Base-by-base conservation (phyloP, 1,284 basidiomycete species). In the Ustilago lituana region DNA sequence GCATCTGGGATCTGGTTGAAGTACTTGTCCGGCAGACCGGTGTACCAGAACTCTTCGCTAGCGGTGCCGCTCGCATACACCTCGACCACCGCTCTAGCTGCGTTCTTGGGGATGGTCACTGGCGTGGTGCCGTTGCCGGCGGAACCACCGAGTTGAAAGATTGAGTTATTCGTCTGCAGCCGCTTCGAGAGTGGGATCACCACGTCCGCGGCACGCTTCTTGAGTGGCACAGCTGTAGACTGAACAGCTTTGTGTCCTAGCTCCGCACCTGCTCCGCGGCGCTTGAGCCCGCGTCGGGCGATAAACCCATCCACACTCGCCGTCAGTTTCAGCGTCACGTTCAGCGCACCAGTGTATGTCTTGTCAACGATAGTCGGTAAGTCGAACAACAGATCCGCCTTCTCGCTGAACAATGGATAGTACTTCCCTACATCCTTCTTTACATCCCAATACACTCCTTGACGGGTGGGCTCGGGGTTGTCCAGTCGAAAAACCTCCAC, bases 1-100 rank as follows among this genome's bases (percentile, higher is more conserved):
- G 86, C 24, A 84, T 86, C 5, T 83, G 87, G 6, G 81, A 91
- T 81, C 58, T 85, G 83, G 5, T 77, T 56, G 32, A 89, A 70
- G 76, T 88, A 89, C 56, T 87, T 78, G 72, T 90, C 87, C 1
- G 90, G 85, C 27, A 86, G 84, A 66, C 91, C 90, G 82, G 86
- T 88, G 77, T 91, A 92, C 90, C 91, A 76, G 40, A 66, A 43
- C 56, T 58, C 53, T 26, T 63, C 73, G 12, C 32, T 48, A 3
- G 71, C 54, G 0, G 73, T 77, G 1, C 73, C 75, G 17, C 35
- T 46, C 0, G 76, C 76, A 38, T 64, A 73, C 1, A 78, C 36
- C 26, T 78, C 74, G 10, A 76, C 74, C 4, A 74, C 12, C 11
- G 76, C 74, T 11, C 58, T 20, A 0, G 49, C 53, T 4, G 76